Evolutionary conservation across 805 yeast genomes (phyloP).

Genomic region (Yamadazyma endophytica): DNA sequence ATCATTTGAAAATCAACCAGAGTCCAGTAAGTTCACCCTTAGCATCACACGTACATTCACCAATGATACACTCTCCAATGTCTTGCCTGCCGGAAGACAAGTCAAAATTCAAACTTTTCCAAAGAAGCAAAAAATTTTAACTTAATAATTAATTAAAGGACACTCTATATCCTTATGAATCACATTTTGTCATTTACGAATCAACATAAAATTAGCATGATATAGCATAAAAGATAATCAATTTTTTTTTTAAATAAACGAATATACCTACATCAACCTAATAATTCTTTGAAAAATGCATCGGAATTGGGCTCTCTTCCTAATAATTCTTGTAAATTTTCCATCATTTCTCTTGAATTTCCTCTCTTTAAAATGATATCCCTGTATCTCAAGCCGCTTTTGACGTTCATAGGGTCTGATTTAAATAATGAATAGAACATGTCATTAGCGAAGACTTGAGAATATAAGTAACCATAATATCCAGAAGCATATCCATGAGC

Average conservation of each 20-base stretch:
- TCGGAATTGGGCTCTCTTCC: conserved; percentile 73
- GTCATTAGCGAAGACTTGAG: conserved; percentile 82
- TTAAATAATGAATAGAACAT: conserved; percentile 71
- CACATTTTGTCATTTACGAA: too few species aligned
- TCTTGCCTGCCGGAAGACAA: conserved; percentile 7
- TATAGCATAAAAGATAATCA: too few species aligned
- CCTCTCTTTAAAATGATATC: conserved; percentile 68
- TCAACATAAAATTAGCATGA: too few species aligned
- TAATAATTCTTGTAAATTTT: conserved; percentile 57
- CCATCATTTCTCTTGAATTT: conserved; percentile 68
- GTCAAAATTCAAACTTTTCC: conserved; percentile 9
- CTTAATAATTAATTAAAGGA: too few species aligned
- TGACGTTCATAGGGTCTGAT: conserved; percentile 59
- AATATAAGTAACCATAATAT: conserved; percentile 84
- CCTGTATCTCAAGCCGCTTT: conserved; percentile 63
- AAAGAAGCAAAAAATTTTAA: conserved; percentile 7
- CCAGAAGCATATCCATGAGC: conserved; percentile 85
- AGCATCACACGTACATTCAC: too few species aligned
- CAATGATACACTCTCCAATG: conserved; percentile 4
- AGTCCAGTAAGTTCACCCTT: too few species aligned
- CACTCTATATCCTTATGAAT: too few species aligned
- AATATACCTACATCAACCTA: too few species aligned
- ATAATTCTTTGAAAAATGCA: conserved; percentile 67
- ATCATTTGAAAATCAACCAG: conserved; percentile 11
- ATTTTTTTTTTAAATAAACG: too few species aligned